phyloP scores from a whole-genome alignment of 768 basidiomycete species.

The Suillus subluteus region DNA sequence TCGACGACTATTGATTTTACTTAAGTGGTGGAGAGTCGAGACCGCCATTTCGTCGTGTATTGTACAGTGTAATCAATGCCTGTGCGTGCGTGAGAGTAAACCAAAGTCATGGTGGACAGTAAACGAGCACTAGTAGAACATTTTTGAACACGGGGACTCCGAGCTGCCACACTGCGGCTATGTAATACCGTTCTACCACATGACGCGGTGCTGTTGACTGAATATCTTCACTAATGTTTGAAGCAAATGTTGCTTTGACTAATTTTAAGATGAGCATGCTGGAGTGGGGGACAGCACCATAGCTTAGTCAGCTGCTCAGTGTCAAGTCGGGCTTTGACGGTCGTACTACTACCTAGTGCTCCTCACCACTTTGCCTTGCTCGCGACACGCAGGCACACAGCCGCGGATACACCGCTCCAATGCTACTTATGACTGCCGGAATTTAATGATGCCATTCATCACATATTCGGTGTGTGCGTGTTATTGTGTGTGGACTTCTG shows the following conservation, averaged over 20 bases:
- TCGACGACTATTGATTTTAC: constrained; percentile 10
- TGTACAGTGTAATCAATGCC: neutral
- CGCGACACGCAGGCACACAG: too few relatives aligned
- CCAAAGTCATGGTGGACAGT: neutral
- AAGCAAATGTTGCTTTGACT: constrained; percentile 1
- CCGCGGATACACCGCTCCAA: too few relatives aligned
- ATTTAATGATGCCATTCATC: neutral
- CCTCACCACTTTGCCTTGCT: too few relatives aligned
- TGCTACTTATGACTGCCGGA: neutral
- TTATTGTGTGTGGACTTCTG: neutral
- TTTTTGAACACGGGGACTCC: too few relatives aligned
- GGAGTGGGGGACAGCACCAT: too few relatives aligned
- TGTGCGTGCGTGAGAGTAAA: neutral
- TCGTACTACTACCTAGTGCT: too few relatives aligned
- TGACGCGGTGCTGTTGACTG: constrained; percentile 3
- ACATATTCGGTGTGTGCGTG: neutral
- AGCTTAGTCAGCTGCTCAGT: too few relatives aligned
- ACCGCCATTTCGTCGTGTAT: neutral
- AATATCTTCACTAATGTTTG: neutral
- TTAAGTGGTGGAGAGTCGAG: neutral
- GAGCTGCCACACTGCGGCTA: neutral
- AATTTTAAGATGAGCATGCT: too few relatives aligned
- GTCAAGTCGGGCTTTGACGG: too few relatives aligned
- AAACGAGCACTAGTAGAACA: too few relatives aligned
- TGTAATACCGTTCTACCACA: constrained; percentile 7